Evolutionary conservation across 1,139 yeast genomes (phyloP), one percentile per base, ranked within the genome.

Genomic region (Diutina pseudorugosa): DNA sequence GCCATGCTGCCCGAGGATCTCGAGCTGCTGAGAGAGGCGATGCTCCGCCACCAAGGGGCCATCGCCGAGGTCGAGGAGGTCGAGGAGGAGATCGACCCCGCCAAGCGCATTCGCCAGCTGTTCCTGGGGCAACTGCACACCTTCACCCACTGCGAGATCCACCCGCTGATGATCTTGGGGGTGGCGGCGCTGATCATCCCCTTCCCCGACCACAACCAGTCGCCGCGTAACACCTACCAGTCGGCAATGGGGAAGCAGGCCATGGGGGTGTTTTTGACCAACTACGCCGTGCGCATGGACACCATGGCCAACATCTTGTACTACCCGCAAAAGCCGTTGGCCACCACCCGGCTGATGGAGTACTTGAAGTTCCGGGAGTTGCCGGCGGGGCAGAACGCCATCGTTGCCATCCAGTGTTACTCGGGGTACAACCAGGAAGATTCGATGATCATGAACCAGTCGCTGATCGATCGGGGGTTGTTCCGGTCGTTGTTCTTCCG

Each of bases 241-340:
- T 90, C 96, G 65, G 98, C 98, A 58, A 93, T 93, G 98, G 98
- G 98, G 82, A 93, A 93, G 71, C 99, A 93, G 73, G 99, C 99
- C 55, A 93, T 93, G 98, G 99, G 99, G 66, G 98, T 94, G n/a
- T 91, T 89, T 69, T 77, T 93, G 64, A 93, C 98, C 4, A 93
- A 93, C 65, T 94, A 93, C 67, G 80, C 86, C 53, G 96, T 91
- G 52, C 88, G 99, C 73, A 93, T 93, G 98, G 99, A 93, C 70
- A 93, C 98, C 3, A 93, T 94, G 98, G 97, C 98, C 16, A 93
- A 93, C 63, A 91, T 93, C 62, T 77, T 93, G 60, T 94, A 94
- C 66, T 93, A 93, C 64, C 99, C 99, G 50, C 99, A 93, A 68
- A 94, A 93, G 68, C 98, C 99, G n/a, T 74, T 93, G 65, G 99